Conservation (phyloP, 441 rosid species). For the Brassica balearica region DNA sequence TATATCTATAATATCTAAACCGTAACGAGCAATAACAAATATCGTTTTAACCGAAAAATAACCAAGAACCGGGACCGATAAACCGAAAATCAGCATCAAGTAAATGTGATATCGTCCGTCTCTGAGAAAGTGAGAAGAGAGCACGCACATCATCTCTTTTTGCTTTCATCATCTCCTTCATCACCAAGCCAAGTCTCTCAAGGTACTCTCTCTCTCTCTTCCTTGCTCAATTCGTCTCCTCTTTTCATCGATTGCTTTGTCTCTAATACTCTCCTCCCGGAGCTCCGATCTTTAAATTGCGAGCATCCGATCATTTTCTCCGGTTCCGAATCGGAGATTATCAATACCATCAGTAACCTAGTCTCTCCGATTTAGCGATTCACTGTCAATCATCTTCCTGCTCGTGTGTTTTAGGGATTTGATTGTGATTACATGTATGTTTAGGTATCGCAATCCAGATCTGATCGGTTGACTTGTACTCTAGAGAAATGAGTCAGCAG, state of each 20-base stretch:
- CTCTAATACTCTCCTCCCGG: neutral
- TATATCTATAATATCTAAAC: no score
- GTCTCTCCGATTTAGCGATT: neutral
- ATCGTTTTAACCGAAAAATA: no score
- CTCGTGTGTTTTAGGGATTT: no score
- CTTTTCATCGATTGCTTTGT: neutral
- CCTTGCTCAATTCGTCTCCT: constrained; percentile 22
- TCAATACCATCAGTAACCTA: neutral
- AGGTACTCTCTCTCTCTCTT: constrained; percentile 31
- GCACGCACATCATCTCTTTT: neutral
- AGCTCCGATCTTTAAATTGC: constrained; percentile 30
- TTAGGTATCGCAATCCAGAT: no score
- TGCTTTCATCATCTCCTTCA: constrained; percentile 11
- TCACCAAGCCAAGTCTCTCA: constrained; percentile 28
- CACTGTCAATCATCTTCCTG: neutral
- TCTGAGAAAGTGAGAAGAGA: no score
- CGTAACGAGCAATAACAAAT: no score
- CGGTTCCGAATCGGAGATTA: neutral
- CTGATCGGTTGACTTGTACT: no score
- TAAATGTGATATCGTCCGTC: no score
- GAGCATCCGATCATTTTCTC: neutral
- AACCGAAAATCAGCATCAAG: no score
- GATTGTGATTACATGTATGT: no score
- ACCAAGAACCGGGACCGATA: no score
- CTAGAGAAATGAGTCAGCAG: constrained; percentile 62